Conservation (phyloP, 805 yeast species). For the Zygotorulaspora sp. region DNA sequence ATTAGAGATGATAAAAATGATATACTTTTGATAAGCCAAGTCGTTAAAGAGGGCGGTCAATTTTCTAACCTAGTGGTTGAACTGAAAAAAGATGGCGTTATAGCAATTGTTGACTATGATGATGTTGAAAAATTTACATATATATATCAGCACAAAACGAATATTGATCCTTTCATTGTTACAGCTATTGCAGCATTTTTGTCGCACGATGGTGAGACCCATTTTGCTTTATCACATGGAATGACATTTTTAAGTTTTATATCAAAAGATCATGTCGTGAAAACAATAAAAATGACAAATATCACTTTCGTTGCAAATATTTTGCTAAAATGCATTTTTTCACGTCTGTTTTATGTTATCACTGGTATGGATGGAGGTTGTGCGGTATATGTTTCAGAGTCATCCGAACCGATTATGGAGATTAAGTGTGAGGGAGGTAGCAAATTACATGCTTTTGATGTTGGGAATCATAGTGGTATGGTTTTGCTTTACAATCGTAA, state of each 20-base stretch:
- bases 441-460: conserved; percentile 3
- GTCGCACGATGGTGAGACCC: not conserved
- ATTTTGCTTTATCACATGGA: conserved; percentile 4
- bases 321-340: conserved; percentile 1
- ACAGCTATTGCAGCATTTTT: conserved; percentile 6
- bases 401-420: conserved; percentile 5
- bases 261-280: not conserved
- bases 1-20: conserved; percentile 4
- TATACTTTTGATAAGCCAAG: not conserved
- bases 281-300: not conserved
- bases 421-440: conserved; percentile 1
- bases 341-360: not conserved
- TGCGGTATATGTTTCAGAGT: conserved; percentile 1
- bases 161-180: not conserved
- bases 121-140: not conserved
- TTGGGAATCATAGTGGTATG: not conserved
- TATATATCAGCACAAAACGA: not conserved
- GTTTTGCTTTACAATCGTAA: conserved; percentile 8
- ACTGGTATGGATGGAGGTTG: conserved; percentile 10
- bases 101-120: conserved; percentile 2
- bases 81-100: conserved; percentile 4
- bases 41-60: not conserved
- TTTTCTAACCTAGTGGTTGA: not conserved
- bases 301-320: conserved; percentile 8
- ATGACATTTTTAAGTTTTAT: conserved; percentile 2